A percentile compares a stretch with the other conserved stretches of the same genome.
Conservation (phyloP, 768 basidiomycete species). For the Obba rivulosa region DNA sequence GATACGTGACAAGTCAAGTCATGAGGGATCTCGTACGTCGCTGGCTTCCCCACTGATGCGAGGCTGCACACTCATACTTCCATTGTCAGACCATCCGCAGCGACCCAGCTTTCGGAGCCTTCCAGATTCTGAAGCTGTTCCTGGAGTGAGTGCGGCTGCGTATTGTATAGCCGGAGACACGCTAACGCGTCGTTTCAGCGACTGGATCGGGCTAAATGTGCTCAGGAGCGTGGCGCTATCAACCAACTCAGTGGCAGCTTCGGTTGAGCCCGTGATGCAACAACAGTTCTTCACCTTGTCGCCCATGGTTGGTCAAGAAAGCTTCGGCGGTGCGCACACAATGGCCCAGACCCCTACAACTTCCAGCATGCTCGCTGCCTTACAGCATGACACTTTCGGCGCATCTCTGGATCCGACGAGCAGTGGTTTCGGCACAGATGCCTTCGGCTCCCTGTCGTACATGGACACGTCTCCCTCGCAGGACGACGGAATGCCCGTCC, state of each 20-base stretch:
- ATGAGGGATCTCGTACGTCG: slow-evolving; percentile 81
- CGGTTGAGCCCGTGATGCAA: slow-evolving; percentile 88
- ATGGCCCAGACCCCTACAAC: slow-evolving; percentile 84
- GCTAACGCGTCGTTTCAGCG: slow-evolving; percentile 39
- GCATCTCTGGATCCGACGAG: slow-evolving; percentile 59
- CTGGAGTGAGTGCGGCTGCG: slow-evolving; percentile 60
- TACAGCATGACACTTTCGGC: slow-evolving; percentile 73
- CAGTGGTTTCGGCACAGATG: slow-evolving; percentile 59
- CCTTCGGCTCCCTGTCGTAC: slow-evolving; percentile 66
- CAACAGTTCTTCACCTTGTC: slow-evolving; percentile 84
- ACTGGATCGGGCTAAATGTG: slow-evolving; percentile 90
- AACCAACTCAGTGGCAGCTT: slow-evolving; percentile 87
- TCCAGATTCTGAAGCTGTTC: slow-evolving; percentile 89
- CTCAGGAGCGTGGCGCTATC: slow-evolving; percentile 82
- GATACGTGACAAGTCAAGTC: slow-evolving; percentile 88
- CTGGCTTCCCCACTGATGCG: not conserved
- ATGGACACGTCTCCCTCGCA: slow-evolving; percentile 67
- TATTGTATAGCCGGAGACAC: too few species aligned
- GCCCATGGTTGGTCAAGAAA: slow-evolving; percentile 87
- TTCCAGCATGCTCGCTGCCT: slow-evolving; percentile 85
- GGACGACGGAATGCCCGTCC: slow-evolving; percentile 60
- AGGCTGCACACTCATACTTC: not conserved
- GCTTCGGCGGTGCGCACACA: slow-evolving; percentile 52
- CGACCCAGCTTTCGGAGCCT: slow-evolving; percentile 88
- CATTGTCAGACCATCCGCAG: slow-evolving; percentile 77